phyloP scores from a whole-genome alignment of 2,329 filamentous ascomycete genomes.

The Gaeumannomyces tritici region DNA sequence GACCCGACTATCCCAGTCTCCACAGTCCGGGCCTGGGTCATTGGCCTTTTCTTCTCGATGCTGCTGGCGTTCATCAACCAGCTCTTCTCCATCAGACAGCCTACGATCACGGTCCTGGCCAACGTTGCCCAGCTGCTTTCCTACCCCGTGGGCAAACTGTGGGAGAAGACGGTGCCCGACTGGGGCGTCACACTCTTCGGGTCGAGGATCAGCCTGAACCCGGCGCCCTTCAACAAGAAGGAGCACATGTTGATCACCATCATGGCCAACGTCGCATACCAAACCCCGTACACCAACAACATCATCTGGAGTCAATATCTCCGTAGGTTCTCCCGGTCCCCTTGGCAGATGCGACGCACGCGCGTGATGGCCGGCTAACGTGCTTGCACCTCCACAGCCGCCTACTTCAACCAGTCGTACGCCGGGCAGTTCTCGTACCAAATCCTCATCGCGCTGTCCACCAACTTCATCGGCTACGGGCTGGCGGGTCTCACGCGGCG shows the following conservation, averaged over 20 bases:
- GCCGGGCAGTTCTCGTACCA: constrained; percentile 38
- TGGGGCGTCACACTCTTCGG: constrained; percentile 37
- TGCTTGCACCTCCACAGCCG: constrained; percentile 15
- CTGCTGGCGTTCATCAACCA: constrained; percentile 43
- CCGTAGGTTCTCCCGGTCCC: background rate
- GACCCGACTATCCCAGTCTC: constrained; percentile 37
- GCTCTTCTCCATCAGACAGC: constrained; percentile 48
- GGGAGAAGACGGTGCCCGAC: constrained; percentile 41
- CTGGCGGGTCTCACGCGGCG: constrained; percentile 38
- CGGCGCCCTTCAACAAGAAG: constrained; percentile 48
- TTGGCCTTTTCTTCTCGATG: constrained; percentile 40
- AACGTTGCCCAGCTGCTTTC: constrained; percentile 48
- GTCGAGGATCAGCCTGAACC: constrained; percentile 39
- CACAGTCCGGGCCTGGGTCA: constrained; percentile 44
- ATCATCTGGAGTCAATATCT: constrained; percentile 38
- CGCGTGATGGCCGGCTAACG: constrained; percentile 1
- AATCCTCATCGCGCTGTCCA: constrained; percentile 37
- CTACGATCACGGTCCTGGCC: constrained; percentile 41
- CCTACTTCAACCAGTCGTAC: constrained; percentile 40
- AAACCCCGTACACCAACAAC: constrained; percentile 36
- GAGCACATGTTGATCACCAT: constrained; percentile 50
- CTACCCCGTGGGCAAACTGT: constrained; percentile 42
- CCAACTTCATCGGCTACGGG: constrained; percentile 47
- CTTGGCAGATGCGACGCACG: too few species aligned
- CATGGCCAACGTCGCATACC: constrained; percentile 49